phyloP scores from a whole-genome alignment of 805 yeast species.

The Ogataea thermomethanolica region DNA sequence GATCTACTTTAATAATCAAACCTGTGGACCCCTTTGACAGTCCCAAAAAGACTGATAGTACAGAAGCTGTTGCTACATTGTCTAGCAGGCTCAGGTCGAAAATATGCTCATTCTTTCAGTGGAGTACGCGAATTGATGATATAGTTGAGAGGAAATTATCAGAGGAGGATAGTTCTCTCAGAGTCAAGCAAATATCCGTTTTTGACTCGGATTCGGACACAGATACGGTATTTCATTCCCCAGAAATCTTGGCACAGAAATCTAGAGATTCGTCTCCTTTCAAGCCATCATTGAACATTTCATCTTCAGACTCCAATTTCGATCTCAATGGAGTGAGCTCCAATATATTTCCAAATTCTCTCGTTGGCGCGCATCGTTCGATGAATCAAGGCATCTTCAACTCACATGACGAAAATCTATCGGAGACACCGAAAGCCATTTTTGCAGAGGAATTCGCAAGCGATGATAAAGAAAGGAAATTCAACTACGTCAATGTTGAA shows the following conservation, averaged over 20 bases:
- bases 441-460: constrained; percentile 21
- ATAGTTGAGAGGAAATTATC: too few relatives aligned
- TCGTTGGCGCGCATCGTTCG: too few relatives aligned
- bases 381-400: too few relatives aligned
- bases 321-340: constrained; percentile 23
- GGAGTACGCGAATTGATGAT: too few relatives aligned
- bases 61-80: constrained; percentile 15
- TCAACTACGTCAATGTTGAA: constrained; percentile 51
- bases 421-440: constrained; percentile 16
- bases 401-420: constrained; percentile 3
- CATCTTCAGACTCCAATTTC: constrained; percentile 25
- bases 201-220: constrained; percentile 19
- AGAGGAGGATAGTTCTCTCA: too few relatives aligned
- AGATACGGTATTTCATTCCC: constrained; percentile 28
- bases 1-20: constrained; percentile 72
- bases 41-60: constrained; percentile 12
- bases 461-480: constrained; percentile 51
- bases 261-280: constrained; percentile 24
- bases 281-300: constrained; percentile 19
- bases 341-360: constrained; percentile 9
- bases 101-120: constrained; percentile 8
- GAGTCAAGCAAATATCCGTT: constrained; percentile 1
- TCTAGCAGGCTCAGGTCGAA: constrained; percentile 26
- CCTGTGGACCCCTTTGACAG: constrained; percentile 40
- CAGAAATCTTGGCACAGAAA: constrained; percentile 18